phyloP scores from a whole-genome alignment of 768 basidiomycete species.

The Naganishia vaughanmartiniae region DNA sequence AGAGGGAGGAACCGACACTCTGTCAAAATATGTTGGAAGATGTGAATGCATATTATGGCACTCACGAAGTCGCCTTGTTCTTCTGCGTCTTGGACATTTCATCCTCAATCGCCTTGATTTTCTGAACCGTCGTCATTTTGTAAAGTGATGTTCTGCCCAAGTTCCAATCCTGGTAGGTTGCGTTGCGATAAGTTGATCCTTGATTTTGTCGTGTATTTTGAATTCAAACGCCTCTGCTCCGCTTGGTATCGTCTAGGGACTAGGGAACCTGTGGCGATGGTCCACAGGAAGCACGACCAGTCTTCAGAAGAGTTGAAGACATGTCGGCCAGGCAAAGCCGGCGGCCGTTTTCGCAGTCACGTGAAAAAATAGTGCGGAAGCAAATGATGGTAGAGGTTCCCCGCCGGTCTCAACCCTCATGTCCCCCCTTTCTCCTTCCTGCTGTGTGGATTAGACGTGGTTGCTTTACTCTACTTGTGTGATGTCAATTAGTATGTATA shows the following conservation, averaged over 20 bases:
- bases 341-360: constrained; percentile 5
- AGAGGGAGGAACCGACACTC: constrained; percentile 52
- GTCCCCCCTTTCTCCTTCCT: no score
- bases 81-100: constrained; percentile 68
- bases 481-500: background rate
- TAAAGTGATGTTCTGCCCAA: no score
- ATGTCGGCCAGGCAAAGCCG: constrained; percentile 2
- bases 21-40: background rate
- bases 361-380: constrained; percentile 7
- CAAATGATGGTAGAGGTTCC: constrained; percentile 1
- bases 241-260: background rate
- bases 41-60: background rate
- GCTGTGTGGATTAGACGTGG: no score
- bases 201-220: background rate
- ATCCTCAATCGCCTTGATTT: constrained; percentile 73
- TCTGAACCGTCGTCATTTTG: constrained; percentile 62
- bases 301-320: constrained; percentile 11
- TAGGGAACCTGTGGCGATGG: background rate
- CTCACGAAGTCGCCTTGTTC: constrained; percentile 52
- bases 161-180: background rate
- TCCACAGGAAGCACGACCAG: background rate
- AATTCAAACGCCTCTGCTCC: background rate
- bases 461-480: background rate
- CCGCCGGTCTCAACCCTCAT: no score
- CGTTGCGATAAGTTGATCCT: background rate